A percentile compares a stretch with the other conserved stretches of the same genome.
These are phyloP conservation scores for Populus hybrid DNA, from an alignment of 441 rosid species.

Conservation along the genomic window DNA sequence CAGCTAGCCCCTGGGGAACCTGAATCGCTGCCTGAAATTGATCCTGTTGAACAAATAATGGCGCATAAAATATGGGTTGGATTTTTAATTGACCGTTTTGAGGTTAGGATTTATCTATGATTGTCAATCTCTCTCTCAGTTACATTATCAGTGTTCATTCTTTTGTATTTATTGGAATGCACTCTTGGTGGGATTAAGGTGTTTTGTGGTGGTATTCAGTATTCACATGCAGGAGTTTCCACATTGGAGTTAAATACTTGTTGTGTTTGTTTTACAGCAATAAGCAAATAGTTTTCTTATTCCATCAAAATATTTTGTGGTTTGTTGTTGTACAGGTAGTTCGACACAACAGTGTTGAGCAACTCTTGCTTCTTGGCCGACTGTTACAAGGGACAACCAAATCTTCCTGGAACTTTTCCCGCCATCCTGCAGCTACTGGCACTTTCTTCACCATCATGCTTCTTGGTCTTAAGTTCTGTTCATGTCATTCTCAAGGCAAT, in stretches of 20 bases:
- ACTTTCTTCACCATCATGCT: constrained; percentile 97
- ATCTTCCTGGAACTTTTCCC: constrained; percentile 89
- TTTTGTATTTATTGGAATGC: neutral
- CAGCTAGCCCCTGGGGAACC: constrained; percentile 98
- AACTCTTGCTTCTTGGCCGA: constrained; percentile 92
- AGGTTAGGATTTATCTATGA: constrained; percentile 51
- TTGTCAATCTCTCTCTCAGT: neutral
- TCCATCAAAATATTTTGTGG: constrained; percentile 11
- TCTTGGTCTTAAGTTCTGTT: constrained; percentile 94
- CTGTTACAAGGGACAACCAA: constrained; percentile 87
- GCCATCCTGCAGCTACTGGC: constrained; percentile 97
- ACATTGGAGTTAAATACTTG: neutral
- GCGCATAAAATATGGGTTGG: constrained; percentile 99
- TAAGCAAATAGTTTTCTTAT: neutral
- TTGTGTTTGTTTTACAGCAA: neutral
- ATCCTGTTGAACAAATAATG: constrained; percentile 89
- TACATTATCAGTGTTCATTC: neutral
- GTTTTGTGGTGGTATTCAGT: neutral
- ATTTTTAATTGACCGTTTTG: constrained; percentile 94
- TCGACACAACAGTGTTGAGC: constrained; percentile 89
- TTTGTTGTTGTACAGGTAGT: constrained; percentile 55
- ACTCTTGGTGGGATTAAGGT: neutral
- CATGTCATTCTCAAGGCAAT: constrained; percentile 80
- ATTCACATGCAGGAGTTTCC: neutral
- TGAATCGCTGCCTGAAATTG: constrained; percentile 56